These are phyloP conservation scores for Cucumis cinereus DNA, from an alignment of 306 rosid species.

Conservation along the genomic window DNA sequence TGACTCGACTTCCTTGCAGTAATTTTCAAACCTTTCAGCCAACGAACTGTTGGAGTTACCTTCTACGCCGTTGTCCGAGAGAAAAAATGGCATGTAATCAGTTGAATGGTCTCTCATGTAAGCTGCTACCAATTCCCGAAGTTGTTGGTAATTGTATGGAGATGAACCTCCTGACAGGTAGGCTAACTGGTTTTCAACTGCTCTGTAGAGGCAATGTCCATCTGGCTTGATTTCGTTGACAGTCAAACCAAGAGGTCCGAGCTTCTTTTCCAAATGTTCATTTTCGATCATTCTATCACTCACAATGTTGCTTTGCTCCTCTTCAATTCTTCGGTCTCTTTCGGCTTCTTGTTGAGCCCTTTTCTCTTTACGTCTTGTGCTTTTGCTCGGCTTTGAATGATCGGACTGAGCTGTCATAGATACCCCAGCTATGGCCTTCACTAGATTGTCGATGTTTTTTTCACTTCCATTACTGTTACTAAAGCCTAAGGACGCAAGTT, in stretches of 20 bases:
- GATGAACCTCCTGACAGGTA: constrained; percentile 41
- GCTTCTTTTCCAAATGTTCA: constrained; percentile 61
- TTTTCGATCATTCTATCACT: constrained; percentile 70
- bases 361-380: constrained; percentile 54
- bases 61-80: constrained; percentile 45
- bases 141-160: constrained; percentile 58
- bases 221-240: constrained; percentile 79
- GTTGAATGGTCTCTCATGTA: constrained; percentile 62
- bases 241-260: constrained; percentile 67
- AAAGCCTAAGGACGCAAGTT: constrained; percentile 64
- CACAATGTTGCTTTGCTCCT: constrained; percentile 56
- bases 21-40: constrained; percentile 47
- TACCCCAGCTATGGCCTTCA: constrained; percentile 83
- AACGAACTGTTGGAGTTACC: constrained; percentile 37
- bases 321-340: constrained; percentile 79
- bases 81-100: constrained; percentile 68
- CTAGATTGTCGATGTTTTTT: constrained; percentile 54
- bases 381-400: constrained; percentile 48
- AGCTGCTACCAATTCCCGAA: constrained; percentile 66
- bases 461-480: constrained; percentile 33
- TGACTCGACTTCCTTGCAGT: constrained; percentile 78
- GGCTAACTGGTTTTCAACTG: constrained; percentile 68
- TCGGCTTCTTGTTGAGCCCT: constrained; percentile 79
- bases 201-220: constrained; percentile 92
- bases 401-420: constrained; percentile 52